phyloP scores from a whole-genome alignment of 1,139 yeast genomes.

The Pichia sp. region DNA sequence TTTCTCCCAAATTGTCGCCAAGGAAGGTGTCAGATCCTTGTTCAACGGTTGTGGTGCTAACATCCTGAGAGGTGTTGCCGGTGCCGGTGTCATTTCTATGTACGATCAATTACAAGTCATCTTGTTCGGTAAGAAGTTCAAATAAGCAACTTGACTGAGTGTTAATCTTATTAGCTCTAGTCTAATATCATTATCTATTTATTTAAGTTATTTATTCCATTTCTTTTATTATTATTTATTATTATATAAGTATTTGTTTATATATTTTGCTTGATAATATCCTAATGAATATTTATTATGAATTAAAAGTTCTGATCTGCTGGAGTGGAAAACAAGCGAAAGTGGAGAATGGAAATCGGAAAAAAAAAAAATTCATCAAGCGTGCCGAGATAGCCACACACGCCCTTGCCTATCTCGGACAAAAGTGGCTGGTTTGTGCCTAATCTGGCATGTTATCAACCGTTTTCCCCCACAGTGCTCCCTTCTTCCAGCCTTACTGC shows the following conservation, averaged over 20 bases:
- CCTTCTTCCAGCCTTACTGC: background rate
- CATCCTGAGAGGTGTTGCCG: slow-evolving; percentile 85
- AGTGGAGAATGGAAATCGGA: background rate
- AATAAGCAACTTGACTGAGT: slow-evolving; percentile 32
- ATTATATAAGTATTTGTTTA: slow-evolving; percentile 13
- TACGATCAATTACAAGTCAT: slow-evolving; percentile 75
- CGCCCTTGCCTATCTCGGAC: background rate
- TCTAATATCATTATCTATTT: background rate
- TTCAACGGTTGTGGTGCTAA: slow-evolving; percentile 88
- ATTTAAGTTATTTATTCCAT: slow-evolving; percentile 4
- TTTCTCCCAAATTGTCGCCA: slow-evolving; percentile 63
- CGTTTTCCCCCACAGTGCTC: background rate
- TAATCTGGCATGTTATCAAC: background rate
- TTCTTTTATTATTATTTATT: slow-evolving; percentile 1
- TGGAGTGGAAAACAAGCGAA: background rate
- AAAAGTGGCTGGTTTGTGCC: background rate
- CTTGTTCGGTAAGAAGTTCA: slow-evolving; percentile 69
- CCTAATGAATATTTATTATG: slow-evolving; percentile 17
- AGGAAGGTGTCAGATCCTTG: slow-evolving; percentile 67
- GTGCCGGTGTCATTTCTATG: slow-evolving; percentile 80
- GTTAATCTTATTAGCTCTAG: background rate
- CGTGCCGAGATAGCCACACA: background rate
- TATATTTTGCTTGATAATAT: slow-evolving; percentile 7
- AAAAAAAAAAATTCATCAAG: background rate
- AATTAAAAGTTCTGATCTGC: background rate